phyloP scores from a whole-genome alignment of 2,329 filamentous ascomycete species.

The Epichloe hybrida region DNA sequence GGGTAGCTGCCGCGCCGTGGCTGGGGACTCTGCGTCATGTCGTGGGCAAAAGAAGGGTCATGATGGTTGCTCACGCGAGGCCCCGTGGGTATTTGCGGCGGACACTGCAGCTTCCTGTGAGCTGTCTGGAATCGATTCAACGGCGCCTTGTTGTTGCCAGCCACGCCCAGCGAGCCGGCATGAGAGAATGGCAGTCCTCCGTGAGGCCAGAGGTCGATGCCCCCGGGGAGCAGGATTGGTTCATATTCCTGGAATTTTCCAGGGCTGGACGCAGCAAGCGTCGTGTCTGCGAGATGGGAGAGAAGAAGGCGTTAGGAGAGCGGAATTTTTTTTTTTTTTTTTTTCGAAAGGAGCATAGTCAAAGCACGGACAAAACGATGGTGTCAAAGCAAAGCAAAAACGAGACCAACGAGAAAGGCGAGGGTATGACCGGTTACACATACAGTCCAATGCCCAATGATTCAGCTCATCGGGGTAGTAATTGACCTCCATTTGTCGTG shows the following conservation, averaged over 20 bases:
- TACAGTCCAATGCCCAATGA: background rate
- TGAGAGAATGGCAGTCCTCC: background rate
- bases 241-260: background rate
- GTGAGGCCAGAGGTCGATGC: background rate
- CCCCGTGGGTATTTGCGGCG: background rate
- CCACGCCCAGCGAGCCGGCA: background rate
- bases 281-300: background rate
- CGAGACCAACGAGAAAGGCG: background rate
- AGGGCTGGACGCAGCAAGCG: background rate
- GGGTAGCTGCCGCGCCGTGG: background rate
- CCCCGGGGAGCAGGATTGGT: background rate
- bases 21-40: background rate
- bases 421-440: background rate
- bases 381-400: no score
- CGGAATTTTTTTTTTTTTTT: no score
- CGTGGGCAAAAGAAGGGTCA: background rate
- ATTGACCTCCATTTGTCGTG: background rate
- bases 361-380: background rate
- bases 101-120: background rate
- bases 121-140: background rate
- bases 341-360: background rate
- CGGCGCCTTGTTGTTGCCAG: background rate
- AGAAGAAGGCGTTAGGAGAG: background rate
- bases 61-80: background rate
- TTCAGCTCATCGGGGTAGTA: background rate